Percentiles rank a stretch among this genome's conserved stretches.
These are phyloP conservation scores for Ormosia emarginata DNA, from an alignment of 306 rosid genomes.

Conservation along the genomic window DNA sequence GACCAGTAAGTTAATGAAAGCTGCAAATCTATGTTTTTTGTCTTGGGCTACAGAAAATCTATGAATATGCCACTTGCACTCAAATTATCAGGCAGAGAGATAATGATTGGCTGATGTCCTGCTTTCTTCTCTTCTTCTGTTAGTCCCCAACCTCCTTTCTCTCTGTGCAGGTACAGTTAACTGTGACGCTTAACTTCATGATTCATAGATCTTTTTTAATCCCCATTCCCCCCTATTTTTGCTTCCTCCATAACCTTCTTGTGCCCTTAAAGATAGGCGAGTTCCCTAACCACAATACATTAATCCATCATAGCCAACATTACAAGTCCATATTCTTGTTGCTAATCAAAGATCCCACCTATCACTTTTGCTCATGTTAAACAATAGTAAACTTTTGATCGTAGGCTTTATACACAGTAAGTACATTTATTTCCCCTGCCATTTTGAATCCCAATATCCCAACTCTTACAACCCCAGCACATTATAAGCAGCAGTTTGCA, in stretches of 20 bases:
- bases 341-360: neutral
- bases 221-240: neutral
- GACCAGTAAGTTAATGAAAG: neutral
- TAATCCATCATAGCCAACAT: neutral
- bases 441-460: neutral
- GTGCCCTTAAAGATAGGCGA: neutral
- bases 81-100: neutral
- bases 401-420: neutral
- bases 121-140: neutral
- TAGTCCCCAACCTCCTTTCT: neutral
- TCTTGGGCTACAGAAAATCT: neutral
- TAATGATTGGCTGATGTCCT: neutral
- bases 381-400: neutral
- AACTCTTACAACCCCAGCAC: neutral
- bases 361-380: neutral
- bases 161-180: neutral
- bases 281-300: neutral
- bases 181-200: neutral
- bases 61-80: neutral
- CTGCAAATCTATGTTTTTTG: neutral
- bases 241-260: neutral
- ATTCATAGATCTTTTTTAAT: neutral
- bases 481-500: neutral
- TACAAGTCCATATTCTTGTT: conserved; percentile 6
- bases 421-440: neutral